phyloP scores from a whole-genome alignment of 2,329 filamentous ascomycete species.

The Kalmusia sp. region DNA sequence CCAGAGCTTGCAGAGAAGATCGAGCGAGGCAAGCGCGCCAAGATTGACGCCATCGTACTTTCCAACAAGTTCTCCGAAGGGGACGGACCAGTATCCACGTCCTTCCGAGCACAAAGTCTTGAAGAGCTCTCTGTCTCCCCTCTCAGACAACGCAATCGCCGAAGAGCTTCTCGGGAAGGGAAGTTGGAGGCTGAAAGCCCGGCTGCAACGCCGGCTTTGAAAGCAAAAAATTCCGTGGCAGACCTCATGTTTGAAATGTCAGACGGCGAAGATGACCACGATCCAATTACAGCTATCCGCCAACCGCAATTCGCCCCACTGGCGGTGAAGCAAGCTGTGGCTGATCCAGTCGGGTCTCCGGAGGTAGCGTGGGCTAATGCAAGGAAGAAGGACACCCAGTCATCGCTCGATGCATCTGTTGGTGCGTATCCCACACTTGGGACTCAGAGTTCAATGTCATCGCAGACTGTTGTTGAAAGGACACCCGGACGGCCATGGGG shows the following conservation, averaged over 20 bases:
- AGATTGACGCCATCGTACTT: conserved; percentile 79
- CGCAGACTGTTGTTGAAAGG: conserved; percentile 29
- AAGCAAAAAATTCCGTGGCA: conserved; percentile 69
- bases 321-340: conserved; percentile 10
- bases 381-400: conserved; percentile 21
- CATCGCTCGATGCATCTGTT: conserved; percentile 19
- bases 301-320: conserved; percentile 26
- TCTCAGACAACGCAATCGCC: conserved; percentile 51
- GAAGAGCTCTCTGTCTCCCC: conserved; percentile 66
- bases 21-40: conserved; percentile 70
- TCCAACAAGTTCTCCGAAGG: conserved; percentile 69
- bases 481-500: conserved; percentile 59
- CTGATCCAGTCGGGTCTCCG: conserved; percentile 28
- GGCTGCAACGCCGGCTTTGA: conserved; percentile 70
- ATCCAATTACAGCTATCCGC: conserved; percentile 23
- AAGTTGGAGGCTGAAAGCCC: conserved; percentile 64
- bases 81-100: conserved; percentile 67
- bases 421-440: conserved; percentile 22
- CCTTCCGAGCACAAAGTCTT: conserved; percentile 68
- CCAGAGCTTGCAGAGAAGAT: conserved; percentile 70
- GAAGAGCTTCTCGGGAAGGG: conserved; percentile 49
- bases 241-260: conserved; percentile 97
- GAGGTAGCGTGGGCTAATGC: conserved; percentile 33
- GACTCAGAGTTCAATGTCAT: conserved; percentile 30
- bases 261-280: conserved; percentile 64